phyloP scores from a whole-genome alignment of 306 rosid species.

The Cyclanthera cordifolia region DNA sequence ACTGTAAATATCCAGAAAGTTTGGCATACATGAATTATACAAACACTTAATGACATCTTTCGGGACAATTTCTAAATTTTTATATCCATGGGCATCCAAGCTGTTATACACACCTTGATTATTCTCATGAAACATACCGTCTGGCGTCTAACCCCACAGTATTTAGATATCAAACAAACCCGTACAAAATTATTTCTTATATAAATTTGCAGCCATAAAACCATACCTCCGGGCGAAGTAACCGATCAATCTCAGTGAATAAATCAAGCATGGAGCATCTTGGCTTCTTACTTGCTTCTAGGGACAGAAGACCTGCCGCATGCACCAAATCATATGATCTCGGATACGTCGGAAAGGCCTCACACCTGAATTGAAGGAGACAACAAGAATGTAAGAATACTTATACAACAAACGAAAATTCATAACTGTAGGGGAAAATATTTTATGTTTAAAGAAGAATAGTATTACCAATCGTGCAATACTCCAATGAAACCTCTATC shows the following conservation, averaged over 20 bases:
- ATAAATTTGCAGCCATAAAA: too few species aligned
- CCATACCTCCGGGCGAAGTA: slow-evolving; percentile 96
- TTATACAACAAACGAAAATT: neutral
- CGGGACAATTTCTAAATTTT: too few species aligned
- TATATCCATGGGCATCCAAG: too few species aligned
- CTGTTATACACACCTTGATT: too few species aligned
- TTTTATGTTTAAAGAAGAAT: slow-evolving; percentile 11
- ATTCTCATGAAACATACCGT: too few species aligned
- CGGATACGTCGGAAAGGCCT: slow-evolving; percentile 92
- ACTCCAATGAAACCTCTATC: slow-evolving; percentile 91
- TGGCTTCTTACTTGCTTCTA: slow-evolving; percentile 51
- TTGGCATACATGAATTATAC: slow-evolving; percentile 13
- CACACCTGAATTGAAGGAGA: slow-evolving; percentile 52
- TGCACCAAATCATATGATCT: slow-evolving; percentile 95
- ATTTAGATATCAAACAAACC: too few species aligned
- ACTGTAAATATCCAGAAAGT: neutral
- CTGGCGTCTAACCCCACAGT: too few species aligned
- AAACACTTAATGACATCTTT: slow-evolving; percentile 15
- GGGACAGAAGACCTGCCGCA: slow-evolving; percentile 80
- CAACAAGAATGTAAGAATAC: slow-evolving; percentile 7
- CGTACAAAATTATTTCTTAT: too few species aligned
- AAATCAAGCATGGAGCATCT: slow-evolving; percentile 69
- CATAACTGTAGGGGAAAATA: neutral
- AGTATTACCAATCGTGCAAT: slow-evolving; percentile 84
- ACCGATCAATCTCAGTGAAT: slow-evolving; percentile 80